Evolutionary conservation across 805 yeast species (phyloP), one percentile per base, ranked within the genome.

Genomic region (Lipomyces sp.): DNA sequence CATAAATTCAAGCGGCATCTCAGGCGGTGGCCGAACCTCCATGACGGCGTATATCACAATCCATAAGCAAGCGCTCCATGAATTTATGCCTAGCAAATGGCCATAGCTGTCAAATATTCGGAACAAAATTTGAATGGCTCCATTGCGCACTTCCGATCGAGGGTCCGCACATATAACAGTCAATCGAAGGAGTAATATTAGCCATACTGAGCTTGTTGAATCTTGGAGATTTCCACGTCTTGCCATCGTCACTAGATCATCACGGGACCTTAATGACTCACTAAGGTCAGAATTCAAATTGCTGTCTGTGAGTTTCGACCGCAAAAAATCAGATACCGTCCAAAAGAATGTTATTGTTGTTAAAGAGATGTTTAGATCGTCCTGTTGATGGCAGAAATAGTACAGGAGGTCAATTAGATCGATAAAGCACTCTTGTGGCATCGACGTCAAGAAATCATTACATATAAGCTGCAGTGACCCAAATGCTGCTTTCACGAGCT

Each of bases 341-440:
- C 98, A 94, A 74, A 92, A 93, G 71, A 92, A 90, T 71, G 97
- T 90, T 7, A 92, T 90, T 0, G 97, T 88, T 59, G 96, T 90
- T 75, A 94, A 92, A 0, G 98, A 90, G 29, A 92, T 90, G 75
- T 94, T 94, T 70, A 94, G 77, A 71, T 94, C 97, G 69, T 80
- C 81, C 0, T 77, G 78, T 73, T 95, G 98, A 1, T 82, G 78
- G 42, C 91, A 87, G 77, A 91, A 94, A 68, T 86, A 84, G 72
- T 83, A 84, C 48, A 94, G 79, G 0, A 93, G 86, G 69, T 90
- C 92, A 65, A 92, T 86, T 53, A 93, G 83, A 1, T 82, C 80
- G 65, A 83, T 84, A 48, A 90, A 80, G 63, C 88, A 88, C n/a
- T 80, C 78, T 42, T 83, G 77, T 0, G 98, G 97, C 10, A 95